These are phyloP conservation scores for Pulveroboletus frians DNA, from an alignment of 768 basidiomycete genomes.

Conservation along the genomic window DNA sequence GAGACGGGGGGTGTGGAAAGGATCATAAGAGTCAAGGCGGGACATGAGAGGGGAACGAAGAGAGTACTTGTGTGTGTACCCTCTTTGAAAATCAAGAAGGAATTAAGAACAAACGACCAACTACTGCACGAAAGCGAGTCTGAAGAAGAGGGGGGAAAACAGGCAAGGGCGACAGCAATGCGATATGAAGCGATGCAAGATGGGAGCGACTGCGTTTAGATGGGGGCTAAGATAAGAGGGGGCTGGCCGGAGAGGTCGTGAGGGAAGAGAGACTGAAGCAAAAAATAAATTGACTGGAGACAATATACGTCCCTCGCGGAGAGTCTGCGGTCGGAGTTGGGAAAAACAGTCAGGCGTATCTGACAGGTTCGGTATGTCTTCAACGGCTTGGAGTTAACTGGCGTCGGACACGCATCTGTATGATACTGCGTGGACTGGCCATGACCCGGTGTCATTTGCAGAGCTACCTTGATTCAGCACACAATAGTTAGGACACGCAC, in stretches of 20 bases:
- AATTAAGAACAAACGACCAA: slow-evolving; percentile 24
- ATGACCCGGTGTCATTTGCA: neutral
- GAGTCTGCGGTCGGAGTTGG: slow-evolving; percentile 30
- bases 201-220: slow-evolving; percentile 27
- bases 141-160: slow-evolving; percentile 15
- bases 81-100: slow-evolving; percentile 25
- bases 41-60: slow-evolving; percentile 34
- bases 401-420: neutral
- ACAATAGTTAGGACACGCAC: slow-evolving; percentile 25
- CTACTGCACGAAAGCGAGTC: slow-evolving; percentile 29
- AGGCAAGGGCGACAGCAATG: slow-evolving; percentile 30
- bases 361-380: slow-evolving; percentile 16
- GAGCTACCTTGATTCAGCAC: slow-evolving; percentile 17
- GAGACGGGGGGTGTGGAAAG: slow-evolving; percentile 33
- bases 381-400: neutral
- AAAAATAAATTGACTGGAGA: slow-evolving; percentile 26
- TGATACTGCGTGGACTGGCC: slow-evolving; percentile 1
- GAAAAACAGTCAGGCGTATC: slow-evolving; percentile 18
- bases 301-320: slow-evolving; percentile 28
- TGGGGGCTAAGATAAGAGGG: slow-evolving; percentile 29
- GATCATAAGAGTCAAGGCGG: slow-evolving; percentile 39
- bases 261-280: slow-evolving; percentile 17
- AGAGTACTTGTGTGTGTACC: slow-evolving; percentile 8
- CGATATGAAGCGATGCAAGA: slow-evolving; percentile 30
- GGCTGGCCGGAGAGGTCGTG: neutral